Base-by-base conservation (phyloP, 768 basidiomycete species). In the Basidioascus undulatus region DNA sequence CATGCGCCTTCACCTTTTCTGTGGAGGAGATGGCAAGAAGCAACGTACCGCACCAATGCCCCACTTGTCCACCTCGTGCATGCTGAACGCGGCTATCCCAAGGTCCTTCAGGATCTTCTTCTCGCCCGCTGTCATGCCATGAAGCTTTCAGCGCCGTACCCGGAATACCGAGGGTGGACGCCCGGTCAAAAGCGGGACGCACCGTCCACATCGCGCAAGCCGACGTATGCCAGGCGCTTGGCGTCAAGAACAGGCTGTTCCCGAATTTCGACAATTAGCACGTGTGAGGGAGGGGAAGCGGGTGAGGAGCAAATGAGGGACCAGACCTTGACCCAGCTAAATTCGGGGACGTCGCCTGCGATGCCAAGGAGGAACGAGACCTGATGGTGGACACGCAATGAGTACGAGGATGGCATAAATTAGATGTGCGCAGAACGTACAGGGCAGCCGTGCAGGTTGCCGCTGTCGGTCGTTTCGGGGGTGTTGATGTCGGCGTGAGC, bases 391-490 rank as follows among this genome's bases (percentile, higher is more conserved):
- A n/a, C n/a, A n/a, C n/a, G n/a, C n/a, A n/a, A n/a, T n/a, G n/a
- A n/a, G n/a, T n/a, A n/a, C n/a, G n/a, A n/a, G n/a, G n/a, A n/a
- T n/a, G n/a, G n/a, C n/a, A n/a, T n/a, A n/a, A n/a, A n/a, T n/a
- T n/a, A n/a, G n/a, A n/a, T n/a, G n/a, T n/a, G n/a, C n/a, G n/a
- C n/a, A n/a, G n/a, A n/a, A n/a, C n/a, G n/a, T n/a, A n/a, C 70
- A 18, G 92, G 92, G 76, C 92, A 94, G 46, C 92, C 92, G 60
- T 98, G 92, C 35, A 98, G 75, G 59, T 96, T 94, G 24, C 89
- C 89, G 69, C 52, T 54, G 36, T 57, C 40, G 16, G 86, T 86
- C 13, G 79, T 71, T 42, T 76, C 71, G 10, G 68, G 61, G 6
- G 87, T 92, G 59, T 98, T 94, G 62, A 98, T 83, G 56, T 96